Percentiles rank a stretch among this genome's conserved stretches.
These are phyloP conservation scores for Papilionanthe hybrid DNA, from an alignment of 116 monocot species.

Conservation along the genomic window DNA sequence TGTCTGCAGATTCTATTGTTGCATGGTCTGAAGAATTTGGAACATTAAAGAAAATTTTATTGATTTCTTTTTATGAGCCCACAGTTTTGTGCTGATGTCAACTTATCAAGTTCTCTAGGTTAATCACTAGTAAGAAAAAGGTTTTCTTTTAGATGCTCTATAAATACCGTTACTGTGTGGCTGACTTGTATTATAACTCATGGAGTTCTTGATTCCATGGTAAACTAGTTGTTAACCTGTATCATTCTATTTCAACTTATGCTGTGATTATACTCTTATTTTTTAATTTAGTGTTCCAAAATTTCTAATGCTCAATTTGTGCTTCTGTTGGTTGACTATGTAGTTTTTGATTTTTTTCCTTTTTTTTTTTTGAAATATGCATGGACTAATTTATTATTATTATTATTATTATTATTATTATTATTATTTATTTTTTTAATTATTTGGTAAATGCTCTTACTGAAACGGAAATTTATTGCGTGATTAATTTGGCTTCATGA, in stretches of 20 bases:
- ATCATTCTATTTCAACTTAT: background rate
- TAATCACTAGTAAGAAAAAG: too few species aligned
- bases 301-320: background rate
- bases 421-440: background rate
- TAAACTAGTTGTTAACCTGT: background rate
- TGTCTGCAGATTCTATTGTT: background rate
- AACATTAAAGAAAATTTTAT: background rate
- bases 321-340: background rate
- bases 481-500: slow-evolving; percentile 1
- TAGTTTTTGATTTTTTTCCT: background rate
- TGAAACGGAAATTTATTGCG: background rate
- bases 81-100: background rate
- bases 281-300: background rate
- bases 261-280: background rate
- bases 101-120: too few species aligned
- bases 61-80: background rate
- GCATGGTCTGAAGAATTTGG: background rate
- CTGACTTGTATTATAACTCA: too few species aligned
- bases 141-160: too few species aligned
- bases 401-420: too few species aligned
- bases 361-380: background rate
- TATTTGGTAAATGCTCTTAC: background rate
- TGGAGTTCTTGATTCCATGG: background rate
- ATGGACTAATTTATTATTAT: slow-evolving; percentile 4
- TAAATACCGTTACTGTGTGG: too few species aligned